Conservation (phyloP, 768 basidiomycete genomes). For the Porphyrellus cyaneotinctus region DNA sequence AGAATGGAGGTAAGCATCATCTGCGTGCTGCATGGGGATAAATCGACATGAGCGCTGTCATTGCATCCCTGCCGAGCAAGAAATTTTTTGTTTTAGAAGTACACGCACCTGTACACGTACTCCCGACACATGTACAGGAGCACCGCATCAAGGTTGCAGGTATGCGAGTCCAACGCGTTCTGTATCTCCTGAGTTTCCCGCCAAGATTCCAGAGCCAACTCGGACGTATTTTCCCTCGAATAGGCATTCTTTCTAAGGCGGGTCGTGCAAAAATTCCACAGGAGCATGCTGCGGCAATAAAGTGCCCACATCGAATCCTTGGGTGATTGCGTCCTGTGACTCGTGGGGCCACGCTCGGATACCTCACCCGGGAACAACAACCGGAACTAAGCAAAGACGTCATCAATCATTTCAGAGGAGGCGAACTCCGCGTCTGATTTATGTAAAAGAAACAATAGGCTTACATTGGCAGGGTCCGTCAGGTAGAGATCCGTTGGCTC, state of each 20-base stretch:
- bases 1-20: slow-evolving; percentile 61
- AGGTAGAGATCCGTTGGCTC: slow-evolving; percentile 55
- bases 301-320: slow-evolving; percentile 82
- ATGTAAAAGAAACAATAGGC: slow-evolving; percentile 24
- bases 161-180: slow-evolving; percentile 61
- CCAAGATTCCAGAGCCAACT: slow-evolving; percentile 58
- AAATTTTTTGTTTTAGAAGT: slow-evolving; percentile 3
- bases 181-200: slow-evolving; percentile 65
- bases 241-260: slow-evolving; percentile 44
- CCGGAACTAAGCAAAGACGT: slow-evolving; percentile 16
- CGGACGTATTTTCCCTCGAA: slow-evolving; percentile 50
- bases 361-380: slow-evolving; percentile 78
- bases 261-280: slow-evolving; percentile 67
- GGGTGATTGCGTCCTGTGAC: slow-evolving; percentile 46
- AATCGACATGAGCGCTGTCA: slow-evolving; percentile 14
- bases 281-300: slow-evolving; percentile 76
- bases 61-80: not conserved
- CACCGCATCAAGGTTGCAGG: slow-evolving; percentile 65
- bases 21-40: slow-evolving; percentile 44
- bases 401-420: slow-evolving; percentile 11
- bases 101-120: slow-evolving; percentile 68
- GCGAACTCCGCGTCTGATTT: slow-evolving; percentile 2
- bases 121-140: slow-evolving; percentile 66
- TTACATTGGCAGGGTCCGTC: slow-evolving; percentile 63
- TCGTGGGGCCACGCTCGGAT: slow-evolving; percentile 44